Conservation (phyloP, 768 basidiomycete species). For the Kwoniella botswanensis region DNA sequence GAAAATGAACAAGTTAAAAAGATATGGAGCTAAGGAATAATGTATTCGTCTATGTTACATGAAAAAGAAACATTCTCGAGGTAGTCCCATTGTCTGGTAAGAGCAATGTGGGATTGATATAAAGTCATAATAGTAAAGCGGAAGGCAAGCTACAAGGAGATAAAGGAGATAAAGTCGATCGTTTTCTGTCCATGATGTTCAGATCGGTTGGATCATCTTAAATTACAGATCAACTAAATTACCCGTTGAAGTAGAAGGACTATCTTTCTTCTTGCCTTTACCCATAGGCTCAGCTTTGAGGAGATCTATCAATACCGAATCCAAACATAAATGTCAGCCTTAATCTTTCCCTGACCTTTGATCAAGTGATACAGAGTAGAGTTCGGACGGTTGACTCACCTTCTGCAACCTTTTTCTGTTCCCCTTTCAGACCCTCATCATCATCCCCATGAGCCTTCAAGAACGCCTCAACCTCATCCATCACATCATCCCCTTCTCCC, state of each 20-base stretch:
- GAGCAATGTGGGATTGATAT: no score
- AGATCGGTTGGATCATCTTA: not conserved
- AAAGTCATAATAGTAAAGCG: not conserved
- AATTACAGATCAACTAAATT: constrained; percentile 18
- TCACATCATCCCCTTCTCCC: constrained; percentile 68
- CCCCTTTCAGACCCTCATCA: constrained; percentile 57
- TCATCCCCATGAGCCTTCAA: constrained; percentile 78
- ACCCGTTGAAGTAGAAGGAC: not conserved
- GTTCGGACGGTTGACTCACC: constrained; percentile 39
- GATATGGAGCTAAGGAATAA: not conserved
- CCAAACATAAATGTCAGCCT: no score
- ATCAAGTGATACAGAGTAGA: not conserved
- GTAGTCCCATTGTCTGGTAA: no score
- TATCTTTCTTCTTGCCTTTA: constrained; percentile 6
- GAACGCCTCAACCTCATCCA: constrained; percentile 97
- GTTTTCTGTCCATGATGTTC: not conserved
- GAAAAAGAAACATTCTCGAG: no score
- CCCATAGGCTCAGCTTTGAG: constrained; percentile 47
- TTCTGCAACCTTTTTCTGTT: constrained; percentile 57
- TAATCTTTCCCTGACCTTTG: no score
- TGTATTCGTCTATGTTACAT: no score
- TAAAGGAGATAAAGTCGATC: not conserved
- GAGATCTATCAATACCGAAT: constrained; percentile 25
- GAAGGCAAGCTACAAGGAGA: not conserved
- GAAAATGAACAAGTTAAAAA: not conserved